These are phyloP conservation scores for Polyporus arcularius DNA, from an alignment of 768 basidiomycete genomes.

Conservation along the genomic window DNA sequence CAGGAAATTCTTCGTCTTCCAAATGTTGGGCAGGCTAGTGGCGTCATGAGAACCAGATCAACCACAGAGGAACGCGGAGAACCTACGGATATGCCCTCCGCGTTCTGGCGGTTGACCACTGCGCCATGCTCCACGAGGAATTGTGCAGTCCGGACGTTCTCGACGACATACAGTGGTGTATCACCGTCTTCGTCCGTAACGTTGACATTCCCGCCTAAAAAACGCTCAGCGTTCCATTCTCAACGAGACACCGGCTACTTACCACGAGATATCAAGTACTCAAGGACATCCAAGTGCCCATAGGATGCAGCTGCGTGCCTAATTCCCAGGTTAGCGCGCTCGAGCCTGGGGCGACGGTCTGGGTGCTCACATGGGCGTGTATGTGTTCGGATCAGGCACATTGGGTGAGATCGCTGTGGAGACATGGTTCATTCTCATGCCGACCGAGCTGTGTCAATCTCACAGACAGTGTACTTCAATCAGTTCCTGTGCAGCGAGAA, in stretches of 20 bases:
- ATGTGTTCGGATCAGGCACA: constrained; percentile 67
- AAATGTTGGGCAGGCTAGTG: constrained; percentile 70
- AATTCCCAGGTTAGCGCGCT: constrained; percentile 9
- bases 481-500: constrained; percentile 45
- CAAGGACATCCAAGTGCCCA: constrained; percentile 72
- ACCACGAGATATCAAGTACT: constrained; percentile 79
- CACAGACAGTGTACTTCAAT: constrained; percentile 52
- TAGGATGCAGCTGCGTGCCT: constrained; percentile 97
- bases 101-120: constrained; percentile 57
- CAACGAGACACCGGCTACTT: neutral
- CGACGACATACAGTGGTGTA: constrained; percentile 90
- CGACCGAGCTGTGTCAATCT: constrained; percentile 6
- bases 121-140: constrained; percentile 84
- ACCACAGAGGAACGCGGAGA: constrained; percentile 12
- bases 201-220: constrained; percentile 82
- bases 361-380: constrained; percentile 72
- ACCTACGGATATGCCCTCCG: constrained; percentile 74
- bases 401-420: constrained; percentile 63
- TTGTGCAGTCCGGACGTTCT: constrained; percentile 73
- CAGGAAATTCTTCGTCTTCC: constrained; percentile 62
- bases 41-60: neutral
- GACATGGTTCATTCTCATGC: constrained; percentile 3
- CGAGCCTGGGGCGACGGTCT: neutral
- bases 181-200: constrained; percentile 85
- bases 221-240: neutral